Evolutionary conservation across 352 stramenopile species (phyloP).

Genomic region (Phytophthora foliorum): DNA sequence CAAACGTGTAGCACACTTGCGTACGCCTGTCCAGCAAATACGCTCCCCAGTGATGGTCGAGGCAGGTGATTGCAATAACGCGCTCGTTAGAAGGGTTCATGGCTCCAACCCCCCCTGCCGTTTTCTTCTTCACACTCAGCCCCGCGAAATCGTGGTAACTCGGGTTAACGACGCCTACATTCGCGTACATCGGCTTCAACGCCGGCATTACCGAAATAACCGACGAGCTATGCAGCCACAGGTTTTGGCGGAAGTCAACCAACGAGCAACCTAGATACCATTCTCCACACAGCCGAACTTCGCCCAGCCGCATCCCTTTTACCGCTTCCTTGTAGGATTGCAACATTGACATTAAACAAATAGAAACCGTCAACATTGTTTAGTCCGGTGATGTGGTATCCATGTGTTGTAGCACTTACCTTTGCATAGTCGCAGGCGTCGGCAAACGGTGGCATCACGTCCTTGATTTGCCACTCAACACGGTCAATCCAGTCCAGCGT

Average conservation of each 20-base stretch:
- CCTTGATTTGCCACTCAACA: slow-evolving; percentile 3
- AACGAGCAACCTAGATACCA: background rate
- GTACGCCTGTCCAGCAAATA: too few relatives aligned
- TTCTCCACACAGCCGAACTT: background rate
- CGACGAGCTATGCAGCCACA: background rate
- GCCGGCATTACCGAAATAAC: background rate
- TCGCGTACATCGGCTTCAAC: background rate
- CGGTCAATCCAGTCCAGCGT: slow-evolving; percentile 4
- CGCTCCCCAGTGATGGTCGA: too few relatives aligned
- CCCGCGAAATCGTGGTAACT: too few relatives aligned
- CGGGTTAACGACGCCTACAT: background rate
- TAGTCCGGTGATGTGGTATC: background rate
- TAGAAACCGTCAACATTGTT: background rate
- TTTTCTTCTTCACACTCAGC: too few relatives aligned
- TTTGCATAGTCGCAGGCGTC: slow-evolving; percentile 2
- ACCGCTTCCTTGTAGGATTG: slow-evolving; percentile 8
- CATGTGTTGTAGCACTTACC: background rate
- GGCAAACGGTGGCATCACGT: background rate
- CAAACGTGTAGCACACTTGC: too few relatives aligned
- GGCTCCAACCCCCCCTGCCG: too few relatives aligned
- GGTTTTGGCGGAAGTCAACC: background rate
- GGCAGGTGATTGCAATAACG: too few relatives aligned
- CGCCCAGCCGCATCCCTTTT: background rate
- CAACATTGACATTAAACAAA: background rate
- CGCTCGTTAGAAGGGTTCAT: too few relatives aligned